Conservation (phyloP, 1,284 basidiomycete genomes). For the Kwoniella shivajii region DNA sequence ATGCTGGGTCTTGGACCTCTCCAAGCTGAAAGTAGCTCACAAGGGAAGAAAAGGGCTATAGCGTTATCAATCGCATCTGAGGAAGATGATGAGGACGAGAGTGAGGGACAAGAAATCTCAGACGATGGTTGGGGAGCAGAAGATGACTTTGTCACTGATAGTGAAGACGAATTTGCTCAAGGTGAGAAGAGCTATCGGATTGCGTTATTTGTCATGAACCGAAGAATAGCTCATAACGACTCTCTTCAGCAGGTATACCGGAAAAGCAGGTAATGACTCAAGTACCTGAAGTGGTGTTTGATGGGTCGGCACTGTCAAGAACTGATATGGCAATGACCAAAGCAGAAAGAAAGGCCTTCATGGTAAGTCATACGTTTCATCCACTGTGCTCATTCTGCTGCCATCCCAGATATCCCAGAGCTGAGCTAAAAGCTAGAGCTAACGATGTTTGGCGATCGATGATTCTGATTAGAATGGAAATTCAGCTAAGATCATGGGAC, state of each 20-base stretch:
- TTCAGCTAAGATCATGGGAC: constrained; percentile 52
- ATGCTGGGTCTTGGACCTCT: constrained; percentile 41
- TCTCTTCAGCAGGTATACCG: neutral
- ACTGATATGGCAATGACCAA: constrained; percentile 33
- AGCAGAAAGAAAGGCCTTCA: constrained; percentile 48
- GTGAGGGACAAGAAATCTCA: constrained; percentile 32
- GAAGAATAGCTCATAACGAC: neutral
- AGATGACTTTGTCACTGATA: constrained; percentile 44
- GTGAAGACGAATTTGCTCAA: constrained; percentile 39
- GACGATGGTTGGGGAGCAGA: constrained; percentile 50
- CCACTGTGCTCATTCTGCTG: neutral
- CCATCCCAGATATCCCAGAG: neutral
- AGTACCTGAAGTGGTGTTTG: constrained; percentile 51
- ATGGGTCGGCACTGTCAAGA: constrained; percentile 11
- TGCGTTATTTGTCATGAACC: neutral
- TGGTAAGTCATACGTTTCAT: constrained; percentile 32
- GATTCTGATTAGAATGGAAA: constrained; percentile 36
- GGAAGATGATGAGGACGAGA: constrained; percentile 20
- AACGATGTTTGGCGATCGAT: neutral
- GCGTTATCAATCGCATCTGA: neutral
- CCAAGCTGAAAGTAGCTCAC: constrained; percentile 32
- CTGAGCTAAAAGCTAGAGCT: neutral
- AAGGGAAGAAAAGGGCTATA: constrained; percentile 1
- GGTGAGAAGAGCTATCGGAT: neutral
- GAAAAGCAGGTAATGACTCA: constrained; percentile 1